Conservation (phyloP, 139 green algal genomes). For the Chlamydomonas eustigma region DNA sequence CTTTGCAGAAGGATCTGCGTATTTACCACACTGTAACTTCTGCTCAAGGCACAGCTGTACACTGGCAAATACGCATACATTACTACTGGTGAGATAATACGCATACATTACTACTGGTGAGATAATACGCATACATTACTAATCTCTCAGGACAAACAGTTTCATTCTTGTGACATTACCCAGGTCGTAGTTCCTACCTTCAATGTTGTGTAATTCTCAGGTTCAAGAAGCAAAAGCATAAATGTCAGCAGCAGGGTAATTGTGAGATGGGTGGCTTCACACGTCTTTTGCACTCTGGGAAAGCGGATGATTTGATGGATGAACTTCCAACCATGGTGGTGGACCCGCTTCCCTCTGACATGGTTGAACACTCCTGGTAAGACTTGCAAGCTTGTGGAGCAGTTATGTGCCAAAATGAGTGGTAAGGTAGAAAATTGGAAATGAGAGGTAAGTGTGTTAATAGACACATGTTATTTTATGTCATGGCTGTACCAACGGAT, state of each 20-base stretch:
- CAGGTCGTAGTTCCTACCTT: no score
- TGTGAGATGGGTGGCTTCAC: constrained; percentile 85
- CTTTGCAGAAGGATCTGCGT: background rate
- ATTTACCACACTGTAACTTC: constrained; percentile 77
- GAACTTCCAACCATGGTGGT: constrained; percentile 90
- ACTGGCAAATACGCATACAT: constrained; percentile 81
- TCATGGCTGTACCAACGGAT: no score
- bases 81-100: constrained; percentile 77
- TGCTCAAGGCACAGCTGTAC: constrained; percentile 65
- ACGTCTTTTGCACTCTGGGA: constrained; percentile 86
- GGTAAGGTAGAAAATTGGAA: no score
- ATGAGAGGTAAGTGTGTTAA: no score
- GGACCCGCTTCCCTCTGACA: constrained; percentile 67
- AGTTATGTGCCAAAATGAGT: no score
- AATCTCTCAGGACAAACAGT: no score
- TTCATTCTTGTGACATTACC: no score
- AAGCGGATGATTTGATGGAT: constrained; percentile 87
- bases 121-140: no score
- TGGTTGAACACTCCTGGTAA: constrained; percentile 62
- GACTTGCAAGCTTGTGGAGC: no score
- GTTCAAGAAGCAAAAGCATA: constrained; percentile 72
- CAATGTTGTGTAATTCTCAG: no score
- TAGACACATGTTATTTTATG: no score
- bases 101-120: no score
- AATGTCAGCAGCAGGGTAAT: constrained; percentile 55